These are phyloP conservation scores for Ophryocystis elektroscirrha DNA, from an alignment of 169 alveolate genomes.

Conservation along the genomic window DNA sequence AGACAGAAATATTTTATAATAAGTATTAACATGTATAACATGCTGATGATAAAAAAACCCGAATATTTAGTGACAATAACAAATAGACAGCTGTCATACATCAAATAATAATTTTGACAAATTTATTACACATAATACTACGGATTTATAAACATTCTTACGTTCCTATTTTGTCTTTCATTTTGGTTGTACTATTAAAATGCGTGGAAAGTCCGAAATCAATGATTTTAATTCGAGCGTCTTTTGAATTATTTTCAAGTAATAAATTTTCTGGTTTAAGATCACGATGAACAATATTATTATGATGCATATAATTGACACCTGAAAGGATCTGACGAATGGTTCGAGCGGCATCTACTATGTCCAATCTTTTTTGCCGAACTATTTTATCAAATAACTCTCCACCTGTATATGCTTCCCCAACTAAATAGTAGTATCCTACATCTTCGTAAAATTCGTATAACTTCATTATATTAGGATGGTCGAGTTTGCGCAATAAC, in stretches of 20 bases:
- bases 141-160: background rate
- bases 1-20: too few species aligned
- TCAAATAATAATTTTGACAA: background rate
- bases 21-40: too few species aligned
- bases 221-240: slow-evolving; percentile 62
- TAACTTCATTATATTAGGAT: slow-evolving; percentile 62
- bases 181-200: slow-evolving; percentile 25
- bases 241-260: slow-evolving; percentile 51
- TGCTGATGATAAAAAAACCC: too few species aligned
- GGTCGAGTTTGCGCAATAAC: slow-evolving; percentile 50
- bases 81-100: too few species aligned
- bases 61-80: too few species aligned
- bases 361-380: slow-evolving; percentile 58
- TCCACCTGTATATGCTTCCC: slow-evolving; percentile 76
- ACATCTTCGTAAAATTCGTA: slow-evolving; percentile 61
- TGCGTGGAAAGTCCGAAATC: slow-evolving; percentile 77
- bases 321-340: slow-evolving; percentile 67
- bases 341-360: slow-evolving; percentile 66
- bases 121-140: background rate
- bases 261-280: slow-evolving; percentile 57
- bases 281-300: slow-evolving; percentile 59
- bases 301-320: slow-evolving; percentile 63
- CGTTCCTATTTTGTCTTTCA: background rate
- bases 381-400: slow-evolving; percentile 75
- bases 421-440: slow-evolving; percentile 52